Percentiles rank a stretch among this genome's conserved stretches.
Conservation (phyloP, 2,329 filamentous ascomycete species). For the Penicillium concentricum region DNA sequence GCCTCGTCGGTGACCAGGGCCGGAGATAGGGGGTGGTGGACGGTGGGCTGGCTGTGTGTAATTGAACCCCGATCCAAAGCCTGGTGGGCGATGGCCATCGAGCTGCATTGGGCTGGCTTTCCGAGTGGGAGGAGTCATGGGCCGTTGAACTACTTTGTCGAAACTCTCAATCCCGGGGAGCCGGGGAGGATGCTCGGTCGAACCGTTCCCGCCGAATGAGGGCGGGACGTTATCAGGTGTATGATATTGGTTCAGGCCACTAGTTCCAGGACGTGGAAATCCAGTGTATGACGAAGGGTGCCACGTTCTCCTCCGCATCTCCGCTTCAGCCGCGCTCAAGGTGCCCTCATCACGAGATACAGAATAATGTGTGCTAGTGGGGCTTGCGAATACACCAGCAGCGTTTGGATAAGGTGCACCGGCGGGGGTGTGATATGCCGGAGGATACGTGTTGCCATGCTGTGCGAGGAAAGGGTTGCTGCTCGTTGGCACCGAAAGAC, state of each 20-base stretch:
- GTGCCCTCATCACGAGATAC: constrained; percentile 34
- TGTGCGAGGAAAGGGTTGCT: constrained; percentile 71
- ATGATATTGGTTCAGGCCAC: constrained; percentile 72
- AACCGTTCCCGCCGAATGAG: constrained; percentile 53
- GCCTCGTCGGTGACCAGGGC: constrained; percentile 45
- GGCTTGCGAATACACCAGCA: constrained; percentile 64
- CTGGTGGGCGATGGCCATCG: constrained; percentile 49
- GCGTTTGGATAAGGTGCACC: constrained; percentile 57
- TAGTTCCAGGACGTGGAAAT: constrained; percentile 65
- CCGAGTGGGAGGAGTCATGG: constrained; percentile 62
- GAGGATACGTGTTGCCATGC: constrained; percentile 56
- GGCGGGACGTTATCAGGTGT: constrained; percentile 64
- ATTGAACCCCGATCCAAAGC: constrained; percentile 36
- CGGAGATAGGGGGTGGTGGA: constrained; percentile 44
- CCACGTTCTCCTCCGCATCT: constrained; percentile 84
- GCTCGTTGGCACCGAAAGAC: constrained; percentile 78
- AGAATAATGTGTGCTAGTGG: constrained; percentile 62
- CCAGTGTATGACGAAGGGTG: constrained; percentile 70
- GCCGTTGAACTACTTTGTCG: constrained; percentile 65
- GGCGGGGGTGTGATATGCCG: constrained; percentile 56
- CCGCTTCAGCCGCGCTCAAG: constrained; percentile 61
- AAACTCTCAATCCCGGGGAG: constrained; percentile 92
- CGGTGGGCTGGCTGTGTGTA: constrained; percentile 36
- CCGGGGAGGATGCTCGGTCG: constrained; percentile 60
- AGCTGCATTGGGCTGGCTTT: constrained; percentile 75